phyloP scores from a whole-genome alignment of 805 yeast genomes.

The Yarrowia sp. region DNA sequence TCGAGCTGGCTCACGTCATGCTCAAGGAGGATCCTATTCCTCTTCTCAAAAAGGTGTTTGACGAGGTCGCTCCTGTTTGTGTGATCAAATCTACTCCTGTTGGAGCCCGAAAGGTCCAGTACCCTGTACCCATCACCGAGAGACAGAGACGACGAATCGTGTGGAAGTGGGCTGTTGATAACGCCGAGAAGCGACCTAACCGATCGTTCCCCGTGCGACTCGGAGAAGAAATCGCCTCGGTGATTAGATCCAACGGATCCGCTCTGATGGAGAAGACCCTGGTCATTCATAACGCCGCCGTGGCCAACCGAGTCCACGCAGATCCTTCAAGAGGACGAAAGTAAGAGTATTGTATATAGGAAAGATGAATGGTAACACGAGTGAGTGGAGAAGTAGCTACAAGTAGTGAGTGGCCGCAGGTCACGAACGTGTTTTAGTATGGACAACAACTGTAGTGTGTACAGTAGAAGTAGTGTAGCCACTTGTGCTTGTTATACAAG shows the following conservation, averaged over 20 bases:
- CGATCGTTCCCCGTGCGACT: slow-evolving; percentile 82
- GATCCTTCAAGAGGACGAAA: not conserved
- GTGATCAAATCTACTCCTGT: slow-evolving; percentile 73
- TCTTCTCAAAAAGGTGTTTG: slow-evolving; percentile 69
- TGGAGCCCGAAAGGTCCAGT: slow-evolving; percentile 74
- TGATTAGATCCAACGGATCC: slow-evolving; percentile 72
- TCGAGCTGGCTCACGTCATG: slow-evolving; percentile 72
- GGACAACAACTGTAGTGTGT: too few species aligned
- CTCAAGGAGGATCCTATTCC: slow-evolving; percentile 77
- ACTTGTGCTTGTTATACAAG: too few species aligned
- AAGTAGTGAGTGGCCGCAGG: too few species aligned
- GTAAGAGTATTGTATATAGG: slow-evolving; percentile 13
- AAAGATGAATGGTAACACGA: not conserved
- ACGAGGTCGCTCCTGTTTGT: slow-evolving; percentile 72
- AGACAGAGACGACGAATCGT: slow-evolving; percentile 86
- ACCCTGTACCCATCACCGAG: slow-evolving; percentile 78
- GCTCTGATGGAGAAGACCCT: slow-evolving; percentile 75
- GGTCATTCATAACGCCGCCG: slow-evolving; percentile 80
- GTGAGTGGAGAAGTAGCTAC: too few species aligned
- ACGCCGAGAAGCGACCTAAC: slow-evolving; percentile 73
- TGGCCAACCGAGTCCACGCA: slow-evolving; percentile 59
- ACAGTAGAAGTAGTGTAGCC: too few species aligned
- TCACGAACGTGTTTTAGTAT: too few species aligned
- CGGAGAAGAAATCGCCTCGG: slow-evolving; percentile 82
- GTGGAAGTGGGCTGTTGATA: slow-evolving; percentile 85